Evolutionary conservation across 345 rosid species (phyloP).

Genomic region (Salix exigua): DNA sequence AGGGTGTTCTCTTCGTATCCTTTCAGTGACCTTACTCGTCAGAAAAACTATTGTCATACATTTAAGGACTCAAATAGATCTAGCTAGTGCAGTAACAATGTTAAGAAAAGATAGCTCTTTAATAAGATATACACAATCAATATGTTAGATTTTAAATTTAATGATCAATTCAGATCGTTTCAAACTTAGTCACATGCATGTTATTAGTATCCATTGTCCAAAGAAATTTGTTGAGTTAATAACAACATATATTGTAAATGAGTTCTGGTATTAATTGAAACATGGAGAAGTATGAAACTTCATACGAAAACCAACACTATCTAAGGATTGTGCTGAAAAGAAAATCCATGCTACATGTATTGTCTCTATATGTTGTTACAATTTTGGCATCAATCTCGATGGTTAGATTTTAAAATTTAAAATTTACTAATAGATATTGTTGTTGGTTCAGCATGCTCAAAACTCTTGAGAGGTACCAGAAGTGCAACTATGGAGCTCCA

Average conservation of each 20-base stretch:
- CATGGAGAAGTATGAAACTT: not conserved
- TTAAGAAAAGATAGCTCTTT: not conserved
- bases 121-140: not conserved
- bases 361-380: not conserved
- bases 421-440: not conserved
- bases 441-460: slow-evolving; percentile 59
- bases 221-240: not conserved
- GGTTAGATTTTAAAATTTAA: not conserved
- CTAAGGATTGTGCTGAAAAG: not conserved
- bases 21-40: not conserved
- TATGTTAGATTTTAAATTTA: not conserved
- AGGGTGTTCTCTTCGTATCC: not conserved
- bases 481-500: slow-evolving; percentile 95
- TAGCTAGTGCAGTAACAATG: not conserved
- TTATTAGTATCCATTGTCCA: not conserved
- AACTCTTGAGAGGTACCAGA: slow-evolving; percentile 97
- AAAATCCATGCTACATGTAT: not conserved
- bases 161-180: not conserved
- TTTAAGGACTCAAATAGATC: not conserved
- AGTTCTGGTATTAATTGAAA: not conserved
- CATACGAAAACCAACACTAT: not conserved
- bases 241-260: not conserved
- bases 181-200: not conserved
- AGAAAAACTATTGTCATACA: not conserved
- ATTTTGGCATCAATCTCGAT: not conserved